Base-by-base conservation (phyloP, 2,329 filamentous ascomycete genomes). In the Hansfordia pulvinata region DNA sequence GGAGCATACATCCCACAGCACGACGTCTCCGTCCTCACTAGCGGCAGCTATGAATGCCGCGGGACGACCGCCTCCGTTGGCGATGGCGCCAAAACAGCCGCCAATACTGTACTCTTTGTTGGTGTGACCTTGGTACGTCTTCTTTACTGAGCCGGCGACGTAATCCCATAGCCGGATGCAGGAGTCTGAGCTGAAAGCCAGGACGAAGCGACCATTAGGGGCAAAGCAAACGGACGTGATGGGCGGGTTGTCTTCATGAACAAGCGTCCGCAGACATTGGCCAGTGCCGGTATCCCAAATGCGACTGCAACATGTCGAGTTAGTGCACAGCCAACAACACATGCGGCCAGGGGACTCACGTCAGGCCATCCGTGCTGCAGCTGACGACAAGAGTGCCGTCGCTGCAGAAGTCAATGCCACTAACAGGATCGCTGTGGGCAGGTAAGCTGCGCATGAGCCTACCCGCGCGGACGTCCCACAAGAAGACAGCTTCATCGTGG, bases 281-380 rank as follows among this genome's bases (percentile, higher is more conserved):
- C 90, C 90, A 2, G 88, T 94, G 11, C 76, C 76, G 1, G 88
- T 92, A 46, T 98, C 90, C 90, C 90, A 98, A 35, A 98, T 79
- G 30, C 90, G 79, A 37, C 73, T 79, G 32, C 20, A 1, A 8
- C 35, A 15, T 13, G 11, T 13, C 11, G 10, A 23, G 21, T 14
- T 13, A 14, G 4, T 15, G 21, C 12, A 5, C n/a, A n/a, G n/a
- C n/a, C n/a, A n/a, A 14, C 11, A 15, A 11, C 6, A 5, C 7
- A 8, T 11, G 6, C 23, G 13, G 13, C 17, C 12, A 4, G 16
- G 43, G 15, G 40, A 57, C 70, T 53, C 47, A 76, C 73, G 92
- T 90, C 34, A 93, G 54, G 0, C 90, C 90, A 44, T 98, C 90
- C 4, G 82, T 84, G 10, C 83, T 84, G 46, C 90, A 96, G 35